Base-by-base conservation (phyloP, 495 filamentous ascomycete genomes). In the Halenospora varia region DNA sequence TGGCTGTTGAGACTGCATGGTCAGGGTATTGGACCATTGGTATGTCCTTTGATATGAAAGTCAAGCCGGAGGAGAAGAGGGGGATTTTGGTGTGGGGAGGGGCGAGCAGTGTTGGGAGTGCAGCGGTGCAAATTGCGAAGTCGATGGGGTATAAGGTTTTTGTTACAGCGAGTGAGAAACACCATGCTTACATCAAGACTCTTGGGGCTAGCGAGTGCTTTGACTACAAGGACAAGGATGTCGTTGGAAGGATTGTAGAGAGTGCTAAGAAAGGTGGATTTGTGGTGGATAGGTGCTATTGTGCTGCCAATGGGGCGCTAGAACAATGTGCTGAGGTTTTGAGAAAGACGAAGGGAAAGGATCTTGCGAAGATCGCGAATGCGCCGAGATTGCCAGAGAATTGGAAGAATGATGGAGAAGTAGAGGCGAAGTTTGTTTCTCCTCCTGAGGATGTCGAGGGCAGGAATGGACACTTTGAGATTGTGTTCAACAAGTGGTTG, bases 1-100 rank as follows among this genome's bases (percentile, higher is more conserved):
- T 83, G 0, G 77, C 82, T 8, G 71, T 76, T 3, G 68, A 67
- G 23, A 76, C 72, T 2, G 67, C 86, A 11, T 84, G 75, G 54
- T 64, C 70, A 26, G n/a, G 70, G 59, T 13, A 63, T 75, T 2
- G 58, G 66, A 4, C 59, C 68, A 25, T 67, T 63, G 8, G 57
- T n/a, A 54, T 40, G 26, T 35, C 10, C 10, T 25, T 57, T n/a
- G n/a, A n/a, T n/a, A n/a, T n/a, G n/a, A n/a, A n/a, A n/a, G n/a
- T n/a, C n/a, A n/a, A n/a, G n/a, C n/a, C n/a, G n/a, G n/a, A n/a
- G n/a, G n/a, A n/a, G n/a, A n/a, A n/a, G 23, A 62, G 63, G 29
- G 71, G 72, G 0, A 22, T 62, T 47, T 55, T 58, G n/a, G 55
- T 62, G 24, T 56, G 46, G 23, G 59, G 60, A 3, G 53, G 55